Base-by-base conservation (phyloP, 2,329 filamentous ascomycete species). In the Beauveria varroae region DNA sequence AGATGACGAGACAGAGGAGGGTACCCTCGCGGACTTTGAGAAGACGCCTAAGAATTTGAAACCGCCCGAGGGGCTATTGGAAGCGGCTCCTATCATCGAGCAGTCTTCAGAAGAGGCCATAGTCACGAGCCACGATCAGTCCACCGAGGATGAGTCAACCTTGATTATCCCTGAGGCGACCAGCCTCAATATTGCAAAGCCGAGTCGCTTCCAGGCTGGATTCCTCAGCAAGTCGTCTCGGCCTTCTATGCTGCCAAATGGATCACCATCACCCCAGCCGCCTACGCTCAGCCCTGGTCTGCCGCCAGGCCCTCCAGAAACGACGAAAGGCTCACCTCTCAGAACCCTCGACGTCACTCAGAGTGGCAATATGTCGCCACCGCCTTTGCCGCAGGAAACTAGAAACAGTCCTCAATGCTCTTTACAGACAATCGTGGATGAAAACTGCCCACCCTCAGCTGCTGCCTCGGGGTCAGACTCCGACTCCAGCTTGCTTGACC, bases 11-110 rank as follows among this genome's bases (percentile, higher is more conserved):
- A 78, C 88, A 2, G 89, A 96, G 69, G 86, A 93, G 57, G 93
- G 92, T 26, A 87, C 88, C 1, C 78, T 98, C 61, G 92, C 90
- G 12, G 95, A 98, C 71, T 97, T 93, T 71, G 90, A 93, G 70
- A 91, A 91, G 75, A 97, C 93, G 3, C 93, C 95, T 1, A 84
- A 92, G 72, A 89, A 87, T 70, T 73, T 82, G 9, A 78, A 66
- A 2, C 83, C 84, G 1, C 83, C 86, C 7, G 82, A 86, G 55
- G 73, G 74, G 52, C 63, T 64, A 24, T 47, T 60, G 26, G 84
- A 82, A 18, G 81, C 82, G 0, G 76, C 79, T 46, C 81, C 85
- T 30, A 46, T 54, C 28, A 52, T 18, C 6, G 47, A 62, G 37
- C 64, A 60, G 51, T 22, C 44, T 24, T 16, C 40, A 37, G 64